A percentile compares a stretch with the other conserved stretches of the same genome.
Evolutionary conservation across 768 basidiomycete species (phyloP).

Genomic region (Mrakia hoshinonis): DNA sequence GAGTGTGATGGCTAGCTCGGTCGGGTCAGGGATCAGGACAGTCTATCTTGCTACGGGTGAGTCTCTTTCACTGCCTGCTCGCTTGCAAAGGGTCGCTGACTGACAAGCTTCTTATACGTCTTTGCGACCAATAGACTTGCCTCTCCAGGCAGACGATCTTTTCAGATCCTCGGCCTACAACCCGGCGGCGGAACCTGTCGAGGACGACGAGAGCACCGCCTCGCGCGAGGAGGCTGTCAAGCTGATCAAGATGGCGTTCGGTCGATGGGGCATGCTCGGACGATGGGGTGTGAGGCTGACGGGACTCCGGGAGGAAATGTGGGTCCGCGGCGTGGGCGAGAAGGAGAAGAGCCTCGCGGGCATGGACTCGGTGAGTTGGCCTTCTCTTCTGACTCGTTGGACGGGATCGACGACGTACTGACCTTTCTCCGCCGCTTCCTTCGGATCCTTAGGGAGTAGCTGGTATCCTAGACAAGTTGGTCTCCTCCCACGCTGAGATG

Average conservation of each 20-base stretch:
- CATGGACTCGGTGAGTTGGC: background rate
- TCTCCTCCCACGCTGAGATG: background rate
- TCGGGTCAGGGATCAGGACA: background rate
- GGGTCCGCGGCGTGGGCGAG: background rate
- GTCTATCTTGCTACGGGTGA: background rate
- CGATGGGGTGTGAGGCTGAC: background rate
- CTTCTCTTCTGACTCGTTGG: background rate
- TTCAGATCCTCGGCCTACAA: background rate
- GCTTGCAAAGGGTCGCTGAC: background rate
- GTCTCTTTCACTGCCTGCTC: background rate
- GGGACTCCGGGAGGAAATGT: background rate
- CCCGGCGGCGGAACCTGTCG: background rate
- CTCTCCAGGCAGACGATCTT: background rate
- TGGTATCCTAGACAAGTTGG: background rate
- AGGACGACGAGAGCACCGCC: background rate
- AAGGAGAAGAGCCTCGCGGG: slow-evolving; percentile 1
- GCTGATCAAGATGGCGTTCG: background rate
- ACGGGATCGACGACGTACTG: background rate
- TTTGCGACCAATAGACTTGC: background rate
- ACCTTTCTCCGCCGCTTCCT: background rate
- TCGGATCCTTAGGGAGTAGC: background rate
- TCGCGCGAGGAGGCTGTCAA: background rate
- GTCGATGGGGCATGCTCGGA: background rate
- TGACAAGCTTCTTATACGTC: too few species aligned
- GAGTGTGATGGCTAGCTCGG: background rate